Evolutionary conservation across 352 stramenopile species (phyloP).

Genomic region (Globisporangium uncinulatum): DNA sequence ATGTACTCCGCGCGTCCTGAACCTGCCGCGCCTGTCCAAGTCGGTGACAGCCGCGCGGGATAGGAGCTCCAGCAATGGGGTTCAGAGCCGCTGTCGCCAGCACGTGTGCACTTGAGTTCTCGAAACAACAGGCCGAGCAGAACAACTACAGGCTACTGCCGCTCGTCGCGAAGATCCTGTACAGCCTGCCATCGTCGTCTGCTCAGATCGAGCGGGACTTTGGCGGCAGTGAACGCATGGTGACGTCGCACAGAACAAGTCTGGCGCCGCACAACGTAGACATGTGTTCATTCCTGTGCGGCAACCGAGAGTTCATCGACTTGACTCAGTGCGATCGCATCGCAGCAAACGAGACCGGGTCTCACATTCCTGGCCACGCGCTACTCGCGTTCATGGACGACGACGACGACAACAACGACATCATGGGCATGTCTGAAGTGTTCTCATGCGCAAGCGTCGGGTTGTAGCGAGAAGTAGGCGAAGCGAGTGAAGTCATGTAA

Average conservation of each 20-base stretch:
- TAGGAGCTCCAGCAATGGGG: background rate
- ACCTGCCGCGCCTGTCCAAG: no score
- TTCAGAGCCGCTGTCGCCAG: background rate
- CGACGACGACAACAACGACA: background rate
- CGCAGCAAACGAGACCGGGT: background rate
- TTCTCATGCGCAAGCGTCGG: no score
- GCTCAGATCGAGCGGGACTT: background rate
- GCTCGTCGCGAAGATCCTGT: background rate
- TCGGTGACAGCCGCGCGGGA: no score
- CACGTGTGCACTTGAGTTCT: background rate
- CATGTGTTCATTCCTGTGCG: background rate
- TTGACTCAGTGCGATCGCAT: background rate
- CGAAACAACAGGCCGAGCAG: background rate
- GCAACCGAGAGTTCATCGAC: background rate
- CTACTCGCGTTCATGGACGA: background rate
- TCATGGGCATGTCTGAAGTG: background rate
- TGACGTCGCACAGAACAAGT: background rate
- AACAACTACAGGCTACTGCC: background rate
- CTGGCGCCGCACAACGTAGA: background rate
- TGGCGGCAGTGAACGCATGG: background rate
- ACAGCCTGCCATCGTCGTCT: background rate
- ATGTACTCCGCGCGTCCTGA: background rate
- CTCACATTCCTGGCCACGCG: background rate
- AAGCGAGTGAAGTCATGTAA: no score
- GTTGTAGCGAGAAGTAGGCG: background rate